phyloP scores from a whole-genome alignment of 352 stramenopile species.

The Globisporangium takayamanum region DNA sequence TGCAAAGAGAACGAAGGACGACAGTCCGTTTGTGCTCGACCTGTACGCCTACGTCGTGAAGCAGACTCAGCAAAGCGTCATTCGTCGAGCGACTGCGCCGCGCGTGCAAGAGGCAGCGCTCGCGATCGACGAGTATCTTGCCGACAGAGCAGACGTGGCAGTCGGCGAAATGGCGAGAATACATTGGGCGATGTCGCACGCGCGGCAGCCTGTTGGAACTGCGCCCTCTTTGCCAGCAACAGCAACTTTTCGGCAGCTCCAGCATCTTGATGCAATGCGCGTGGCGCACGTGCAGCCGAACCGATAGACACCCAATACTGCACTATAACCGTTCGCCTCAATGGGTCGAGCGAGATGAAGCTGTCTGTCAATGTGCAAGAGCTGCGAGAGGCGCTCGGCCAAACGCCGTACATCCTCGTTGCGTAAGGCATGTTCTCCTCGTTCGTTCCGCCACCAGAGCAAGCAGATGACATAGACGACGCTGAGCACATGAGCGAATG shows the following conservation, averaged over 20 bases:
- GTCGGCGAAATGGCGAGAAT: constrained; percentile 13
- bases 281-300: no score
- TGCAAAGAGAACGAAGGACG: not conserved
- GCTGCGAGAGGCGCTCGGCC: no score
- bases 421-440: no score
- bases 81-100: not conserved
- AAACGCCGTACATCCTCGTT: no score
- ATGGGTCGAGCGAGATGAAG: no score
- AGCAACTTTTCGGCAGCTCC: not conserved
- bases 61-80: not conserved
- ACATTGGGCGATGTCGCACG: constrained; percentile 11
- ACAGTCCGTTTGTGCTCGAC: not conserved
- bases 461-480: no score
- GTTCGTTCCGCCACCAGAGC: no score
- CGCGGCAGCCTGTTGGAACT: constrained; percentile 6
- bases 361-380: no score
- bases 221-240: not conserved
- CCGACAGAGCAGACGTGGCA: not conserved
- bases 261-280: no score
- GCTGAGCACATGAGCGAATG: no score
- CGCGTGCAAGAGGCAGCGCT: not conserved
- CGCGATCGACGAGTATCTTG: not conserved
- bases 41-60: not conserved
- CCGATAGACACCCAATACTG: no score
- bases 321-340: no score